Conservation (phyloP, 2,329 filamentous ascomycete species). For the Xylaria sp. region DNA sequence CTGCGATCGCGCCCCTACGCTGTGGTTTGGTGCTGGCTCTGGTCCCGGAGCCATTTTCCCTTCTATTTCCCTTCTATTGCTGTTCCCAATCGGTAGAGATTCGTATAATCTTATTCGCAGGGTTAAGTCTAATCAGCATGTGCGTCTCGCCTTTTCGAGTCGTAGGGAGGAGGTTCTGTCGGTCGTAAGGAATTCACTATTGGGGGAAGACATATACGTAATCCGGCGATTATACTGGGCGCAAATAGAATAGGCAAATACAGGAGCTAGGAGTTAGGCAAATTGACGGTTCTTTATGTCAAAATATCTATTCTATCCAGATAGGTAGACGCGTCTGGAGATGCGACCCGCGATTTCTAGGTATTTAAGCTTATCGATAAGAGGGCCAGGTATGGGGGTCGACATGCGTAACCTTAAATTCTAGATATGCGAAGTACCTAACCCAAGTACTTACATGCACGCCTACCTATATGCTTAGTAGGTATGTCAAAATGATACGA, state of each 20-base stretch:
- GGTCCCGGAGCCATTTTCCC: constrained; percentile 30
- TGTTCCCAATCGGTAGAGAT: neutral
- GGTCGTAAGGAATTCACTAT: neutral
- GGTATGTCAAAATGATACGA: too few species aligned
- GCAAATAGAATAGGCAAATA: neutral
- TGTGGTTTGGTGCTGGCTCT: constrained; percentile 2
- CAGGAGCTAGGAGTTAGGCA: neutral
- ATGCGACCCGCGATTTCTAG: constrained; percentile 41
- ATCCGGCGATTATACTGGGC: neutral
- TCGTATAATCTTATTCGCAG: neutral
- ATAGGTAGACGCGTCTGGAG: constrained; percentile 38
- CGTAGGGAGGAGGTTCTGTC: neutral
- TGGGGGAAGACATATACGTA: neutral
- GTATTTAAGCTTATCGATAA: constrained; percentile 46
- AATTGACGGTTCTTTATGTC: neutral
- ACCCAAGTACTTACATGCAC: too few species aligned
- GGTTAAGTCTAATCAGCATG: neutral
- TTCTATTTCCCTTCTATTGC: neutral
- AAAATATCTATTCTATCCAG: constrained; percentile 6
- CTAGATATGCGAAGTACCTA: too few species aligned
- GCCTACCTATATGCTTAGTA: too few species aligned
- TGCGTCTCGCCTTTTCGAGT: neutral
- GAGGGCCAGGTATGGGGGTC: constrained; percentile 15
- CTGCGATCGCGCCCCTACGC: neutral
- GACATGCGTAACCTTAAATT: neutral